Percentiles rank a stretch among this genome's conserved stretches.
Evolutionary conservation across 2,329 filamentous ascomycete species (phyloP).

Genomic region (Penicillium oxalicum): DNA sequence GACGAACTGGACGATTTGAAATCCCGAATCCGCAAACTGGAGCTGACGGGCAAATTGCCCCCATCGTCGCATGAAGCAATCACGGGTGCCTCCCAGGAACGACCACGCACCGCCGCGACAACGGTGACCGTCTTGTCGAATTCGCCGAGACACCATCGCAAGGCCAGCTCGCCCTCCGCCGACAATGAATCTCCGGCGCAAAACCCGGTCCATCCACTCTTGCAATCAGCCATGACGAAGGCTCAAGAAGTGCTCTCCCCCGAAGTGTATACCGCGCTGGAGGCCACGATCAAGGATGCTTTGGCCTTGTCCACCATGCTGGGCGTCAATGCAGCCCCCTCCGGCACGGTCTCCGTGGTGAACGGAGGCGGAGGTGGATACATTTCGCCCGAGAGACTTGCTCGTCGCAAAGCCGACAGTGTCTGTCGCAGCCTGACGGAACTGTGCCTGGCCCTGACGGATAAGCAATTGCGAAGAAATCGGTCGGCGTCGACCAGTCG

Average conservation of each 20-base stretch:
- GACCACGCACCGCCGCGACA: slow-evolving; percentile 85
- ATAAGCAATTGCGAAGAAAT: slow-evolving; percentile 42
- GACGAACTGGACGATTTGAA: slow-evolving; percentile 95
- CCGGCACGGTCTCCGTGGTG: slow-evolving; percentile 32
- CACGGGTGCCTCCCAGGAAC: slow-evolving; percentile 66
- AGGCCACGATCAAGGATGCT: slow-evolving; percentile 76
- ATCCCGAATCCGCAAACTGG: slow-evolving; percentile 81
- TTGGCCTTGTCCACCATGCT: slow-evolving; percentile 72
- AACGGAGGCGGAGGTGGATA: slow-evolving; percentile 25
- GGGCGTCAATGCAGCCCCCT: slow-evolving; percentile 61
- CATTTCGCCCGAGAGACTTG: slow-evolving; percentile 65
- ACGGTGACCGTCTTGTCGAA: slow-evolving; percentile 84
- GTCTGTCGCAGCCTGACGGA: slow-evolving; percentile 91
- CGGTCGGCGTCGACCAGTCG: slow-evolving; percentile 24
- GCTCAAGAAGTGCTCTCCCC: slow-evolving; percentile 63
- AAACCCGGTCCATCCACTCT: slow-evolving; percentile 64
- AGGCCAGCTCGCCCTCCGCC: slow-evolving; percentile 39
- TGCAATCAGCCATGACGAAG: slow-evolving; percentile 75
- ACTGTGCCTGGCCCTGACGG: slow-evolving; percentile 76
- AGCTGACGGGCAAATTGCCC: slow-evolving; percentile 81
- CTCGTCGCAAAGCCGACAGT: slow-evolving; percentile 84
- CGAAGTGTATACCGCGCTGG: slow-evolving; percentile 71
- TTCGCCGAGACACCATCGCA: slow-evolving; percentile 69
- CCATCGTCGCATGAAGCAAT: slow-evolving; percentile 75
- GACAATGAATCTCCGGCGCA: slow-evolving; percentile 35